Base-by-base conservation (phyloP, 192 early-diverging fungal genomes). In the Linnemannia exigua region DNA sequence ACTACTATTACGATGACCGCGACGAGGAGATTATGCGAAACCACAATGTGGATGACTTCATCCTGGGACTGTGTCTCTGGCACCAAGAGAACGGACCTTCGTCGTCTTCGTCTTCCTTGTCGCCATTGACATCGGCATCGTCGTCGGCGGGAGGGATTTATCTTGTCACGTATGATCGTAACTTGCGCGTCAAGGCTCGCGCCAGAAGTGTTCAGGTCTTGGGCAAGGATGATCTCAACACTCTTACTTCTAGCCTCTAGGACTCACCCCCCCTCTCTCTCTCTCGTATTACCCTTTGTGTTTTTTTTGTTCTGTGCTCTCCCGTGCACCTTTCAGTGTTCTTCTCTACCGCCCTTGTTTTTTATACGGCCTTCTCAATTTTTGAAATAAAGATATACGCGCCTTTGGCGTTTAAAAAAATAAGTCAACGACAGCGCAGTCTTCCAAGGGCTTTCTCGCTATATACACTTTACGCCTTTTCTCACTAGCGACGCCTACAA, bases 91-190 rank as follows among this genome's bases (percentile, higher is more conserved):
- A 89, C 54, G 38, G 44, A 1, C 28, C 48, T 37, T 36, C 77
- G 1, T 72, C 52, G 16, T 16, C 48, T 66, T 35, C 51, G 12
- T 48, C 67, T 20, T 38, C 71, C 12, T 72, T 47, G 20, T 28
- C 41, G 35, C 37, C 33, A 20, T 61, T 69, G 6, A 31, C 72
- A 2, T 14, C 36, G 52, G 51, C 52, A 33, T 31, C 63, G 5
- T 14, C 70, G 1, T 0, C 54, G 28, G 19, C 35, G 47, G 44
- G 61, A 46, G 74, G 66, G 3, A 80, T 84, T 67, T 83, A 80
- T 44, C 71, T 93, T 37, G 89, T 93, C n/a, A 93, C 92, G 37
- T 89, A 87, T 50, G 92, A 93, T 87, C 89, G 92, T 28, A 93
- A 93, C 67, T 67, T 93, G 37, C 87, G 91, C 17, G 88, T 93